phyloP scores from a whole-genome alignment of 768 basidiomycete genomes.

The Phaeotremella fagi region DNA sequence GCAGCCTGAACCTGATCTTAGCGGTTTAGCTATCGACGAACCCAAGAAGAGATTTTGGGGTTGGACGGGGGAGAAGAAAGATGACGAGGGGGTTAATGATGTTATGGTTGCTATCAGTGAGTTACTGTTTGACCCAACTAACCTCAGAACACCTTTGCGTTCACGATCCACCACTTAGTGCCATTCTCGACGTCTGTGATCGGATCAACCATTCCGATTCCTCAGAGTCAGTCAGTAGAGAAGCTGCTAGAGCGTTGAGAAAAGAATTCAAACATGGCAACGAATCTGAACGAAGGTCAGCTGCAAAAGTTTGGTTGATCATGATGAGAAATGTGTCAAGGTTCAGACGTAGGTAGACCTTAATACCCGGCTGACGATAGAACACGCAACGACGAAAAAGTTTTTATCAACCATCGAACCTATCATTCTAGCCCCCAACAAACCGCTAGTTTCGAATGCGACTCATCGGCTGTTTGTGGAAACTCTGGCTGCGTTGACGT shows the following conservation, averaged over 20 bases:
- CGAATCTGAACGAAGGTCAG: conserved; percentile 24
- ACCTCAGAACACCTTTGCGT: conserved; percentile 22
- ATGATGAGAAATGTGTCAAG: conserved; percentile 75
- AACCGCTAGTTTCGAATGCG: conserved; percentile 23
- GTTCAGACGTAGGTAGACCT: conserved; percentile 55
- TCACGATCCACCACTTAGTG: conserved; percentile 54
- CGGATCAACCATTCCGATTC: conserved; percentile 58
- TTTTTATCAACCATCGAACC: conserved; percentile 23
- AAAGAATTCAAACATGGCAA: conserved; percentile 68
- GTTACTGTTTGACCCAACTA: conserved; percentile 1
- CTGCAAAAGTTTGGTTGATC: conserved; percentile 68
- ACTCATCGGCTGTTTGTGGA: conserved; percentile 56
- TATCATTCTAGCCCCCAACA: conserved; percentile 27
- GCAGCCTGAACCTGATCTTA: conserved; percentile 8
- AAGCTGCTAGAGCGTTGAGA: conserved; percentile 73
- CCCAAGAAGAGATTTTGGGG: conserved; percentile 35
- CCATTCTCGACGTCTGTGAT: conserved; percentile 82
- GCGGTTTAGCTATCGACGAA: too few relatives aligned
- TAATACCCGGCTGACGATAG: conserved; percentile 3
- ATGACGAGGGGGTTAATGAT: conserved; percentile 15
- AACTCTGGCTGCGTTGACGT: conserved; percentile 76
- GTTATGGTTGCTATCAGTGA: conserved; percentile 38
- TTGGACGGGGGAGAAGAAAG: conserved; percentile 13
- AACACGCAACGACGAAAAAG: conserved; percentile 32
- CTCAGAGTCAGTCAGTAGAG: conserved; percentile 69